phyloP scores from a whole-genome alignment of 2,329 filamentous ascomycete species.

The Rosellinia necatrix region DNA sequence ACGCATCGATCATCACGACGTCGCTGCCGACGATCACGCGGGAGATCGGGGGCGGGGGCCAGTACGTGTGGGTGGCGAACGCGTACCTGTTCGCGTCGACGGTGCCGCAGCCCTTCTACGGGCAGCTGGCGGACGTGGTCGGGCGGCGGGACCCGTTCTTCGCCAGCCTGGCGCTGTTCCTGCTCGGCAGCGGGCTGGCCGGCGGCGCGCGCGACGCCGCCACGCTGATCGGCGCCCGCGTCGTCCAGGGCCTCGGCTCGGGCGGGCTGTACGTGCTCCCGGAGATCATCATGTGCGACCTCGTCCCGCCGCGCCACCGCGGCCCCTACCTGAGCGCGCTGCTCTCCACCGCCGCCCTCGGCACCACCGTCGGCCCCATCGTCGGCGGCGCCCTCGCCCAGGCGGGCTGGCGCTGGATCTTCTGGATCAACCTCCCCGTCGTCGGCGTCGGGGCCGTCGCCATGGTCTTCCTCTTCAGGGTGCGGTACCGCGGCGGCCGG shows the following conservation, averaged over 20 bases:
- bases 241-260: not conserved
- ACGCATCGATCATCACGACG: not conserved
- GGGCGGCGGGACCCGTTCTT: not conserved
- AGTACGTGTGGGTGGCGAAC: not conserved
- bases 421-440: not conserved
- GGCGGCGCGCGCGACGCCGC: not conserved
- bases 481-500: not conserved
- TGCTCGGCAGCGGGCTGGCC: not conserved
- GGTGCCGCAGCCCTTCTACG: not conserved
- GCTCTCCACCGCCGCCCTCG: not conserved
- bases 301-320: not conserved
- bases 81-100: not conserved
- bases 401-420: not conserved
- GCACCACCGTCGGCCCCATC: not conserved
- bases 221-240: not conserved
- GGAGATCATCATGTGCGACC: not conserved
- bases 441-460: not conserved
- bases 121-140: not conserved
- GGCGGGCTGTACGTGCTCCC: not conserved
- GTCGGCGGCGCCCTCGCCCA: not conserved
- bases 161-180: not conserved
- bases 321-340: not conserved
- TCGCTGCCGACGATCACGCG: not conserved
- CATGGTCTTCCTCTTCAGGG: not conserved
- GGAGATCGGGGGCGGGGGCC: not conserved